Evolutionary conservation across 73 alveolate genomes (phyloP), one percentile per base, ranked within the genome.

Genomic region (Stentor roeselii): DNA sequence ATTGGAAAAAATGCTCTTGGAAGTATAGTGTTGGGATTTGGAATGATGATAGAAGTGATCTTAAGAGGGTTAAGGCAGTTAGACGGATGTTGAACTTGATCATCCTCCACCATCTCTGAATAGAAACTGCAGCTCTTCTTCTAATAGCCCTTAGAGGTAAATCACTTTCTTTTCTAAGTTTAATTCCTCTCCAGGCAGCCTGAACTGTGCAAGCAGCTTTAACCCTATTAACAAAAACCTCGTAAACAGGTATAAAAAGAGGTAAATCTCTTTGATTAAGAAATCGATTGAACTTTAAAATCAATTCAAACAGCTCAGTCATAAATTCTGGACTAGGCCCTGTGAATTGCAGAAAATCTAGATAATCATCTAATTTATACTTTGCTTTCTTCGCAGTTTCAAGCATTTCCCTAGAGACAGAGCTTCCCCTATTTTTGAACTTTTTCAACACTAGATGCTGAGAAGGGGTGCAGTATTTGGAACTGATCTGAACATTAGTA

Each of bases 171-270:
- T 21, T 21, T 67, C 80, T 67, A 14, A 21, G 42, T 67, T 34
- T 67, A 67, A 27, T 14, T 21, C 80, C 80, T 30, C 80, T n/a
- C 37, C 80, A 67, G 37, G 27, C 11, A 27, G 80, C 80, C 34
- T 67, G 80, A 30, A 67, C 37, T 30, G 80, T 67, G 80, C 80
- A 67, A 1, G 80, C 80, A 21, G 80, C 80, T 67, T 67, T 67
- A 14, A 67, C 80, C 34, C 80, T 67, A 1, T 21, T 21, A 67
- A 67, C 2, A 67, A 67, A 32, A 27, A 32, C 11, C 34, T 67
- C 80, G 37, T 67, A 67, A 27, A 67, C 11, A 30, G 80, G 80
- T 32, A 67, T 21, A 67, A 67, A 67, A 21, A 67, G 21, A 21
- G 80, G 80, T 1, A 30, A 32, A 32, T 67, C 80, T 34, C 34